phyloP scores from a whole-genome alignment of 2,329 filamentous ascomycete species.

The Apiospora marii region DNA sequence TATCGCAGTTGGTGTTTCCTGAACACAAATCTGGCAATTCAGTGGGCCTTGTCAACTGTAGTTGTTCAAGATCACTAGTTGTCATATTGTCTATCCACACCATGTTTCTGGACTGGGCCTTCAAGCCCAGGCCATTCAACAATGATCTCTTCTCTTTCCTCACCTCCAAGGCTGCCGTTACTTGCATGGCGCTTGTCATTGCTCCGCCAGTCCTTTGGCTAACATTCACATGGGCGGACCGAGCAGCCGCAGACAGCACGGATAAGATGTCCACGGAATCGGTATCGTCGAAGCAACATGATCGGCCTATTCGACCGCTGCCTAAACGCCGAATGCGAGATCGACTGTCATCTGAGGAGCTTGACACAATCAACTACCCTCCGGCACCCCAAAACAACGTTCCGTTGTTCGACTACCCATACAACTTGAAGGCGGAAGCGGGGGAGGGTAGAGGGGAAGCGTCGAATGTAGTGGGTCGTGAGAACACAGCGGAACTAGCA shows the following conservation, averaged over 20 bases:
- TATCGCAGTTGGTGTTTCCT: neutral
- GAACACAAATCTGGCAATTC: neutral
- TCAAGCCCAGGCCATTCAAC: conserved; percentile 19
- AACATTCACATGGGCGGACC: conserved; percentile 38
- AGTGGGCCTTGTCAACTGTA: too few species aligned
- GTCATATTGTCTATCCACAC: neutral
- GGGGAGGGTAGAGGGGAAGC: conserved; percentile 37
- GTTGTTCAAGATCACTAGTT: neutral
- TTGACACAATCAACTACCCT: conserved; percentile 83
- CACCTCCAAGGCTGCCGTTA: conserved; percentile 28
- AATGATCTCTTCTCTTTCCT: conserved; percentile 24
- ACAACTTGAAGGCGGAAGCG: conserved; percentile 61
- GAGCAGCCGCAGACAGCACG: conserved; percentile 50
- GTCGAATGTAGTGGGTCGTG: conserved; percentile 38
- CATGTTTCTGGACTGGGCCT: conserved; percentile 23
- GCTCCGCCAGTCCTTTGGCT: conserved; percentile 40
- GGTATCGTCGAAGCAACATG: conserved; percentile 81
- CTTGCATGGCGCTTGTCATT: conserved; percentile 35
- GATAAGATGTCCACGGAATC: conserved; percentile 75
- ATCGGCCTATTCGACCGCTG: conserved; percentile 90
- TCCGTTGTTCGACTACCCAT: conserved; percentile 80
- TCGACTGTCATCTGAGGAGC: conserved; percentile 84
- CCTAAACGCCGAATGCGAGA: conserved; percentile 90
- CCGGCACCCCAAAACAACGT: conserved; percentile 74
- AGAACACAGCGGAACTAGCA: conserved; percentile 42